Base-by-base conservation (phyloP, 306 rosid species). In the Dalbergia oliveri region DNA sequence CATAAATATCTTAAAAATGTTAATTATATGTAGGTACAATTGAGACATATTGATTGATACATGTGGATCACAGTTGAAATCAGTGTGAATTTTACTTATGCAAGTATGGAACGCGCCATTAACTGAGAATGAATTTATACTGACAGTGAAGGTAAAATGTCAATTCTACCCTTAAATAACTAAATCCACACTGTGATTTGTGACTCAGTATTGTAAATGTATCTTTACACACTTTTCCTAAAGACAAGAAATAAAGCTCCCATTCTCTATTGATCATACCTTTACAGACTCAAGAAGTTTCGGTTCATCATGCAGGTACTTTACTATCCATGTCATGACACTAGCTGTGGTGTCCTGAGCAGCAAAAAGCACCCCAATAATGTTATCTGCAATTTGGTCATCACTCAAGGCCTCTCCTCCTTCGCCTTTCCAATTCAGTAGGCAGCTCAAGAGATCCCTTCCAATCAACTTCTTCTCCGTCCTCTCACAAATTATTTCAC, bases 271-370 rank as follows among this genome's bases (percentile, higher is more conserved):
- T 26, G 31, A 26, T 34, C 9, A 19, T 87, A 95, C 99, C 98
- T 86, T 90, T 54, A 95, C 94, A 74, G 88, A 85, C 78, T 89
- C 90, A 13, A 95, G 85, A 88, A 93, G 86, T 81, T 93, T 93
- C 6, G 90, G 96, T 37, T 90, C 82, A 68, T 95, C 91, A 21
- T 91, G 97, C 39, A 95, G 86, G 83, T 90, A 95, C 88, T 90
- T 89, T 65, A 90, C 72, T 21, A 91, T 75, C 99, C 99, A 95
- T n/a, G 99, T 95, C 88, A 93, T 88, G 60, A 87, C 94, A 77
- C 89, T 93, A 15, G 99, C 99, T 21, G 99, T 95, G 9, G 99
- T 95, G 82, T 95, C 99, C 50, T 88, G 95, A 74, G 99, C 98
- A 69, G 99, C 99, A 82, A 95, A 95, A 31, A 95, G 85, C 56